Conservation (phyloP, 257 asterid genomes). For the Solanum corneliomulleri region DNA sequence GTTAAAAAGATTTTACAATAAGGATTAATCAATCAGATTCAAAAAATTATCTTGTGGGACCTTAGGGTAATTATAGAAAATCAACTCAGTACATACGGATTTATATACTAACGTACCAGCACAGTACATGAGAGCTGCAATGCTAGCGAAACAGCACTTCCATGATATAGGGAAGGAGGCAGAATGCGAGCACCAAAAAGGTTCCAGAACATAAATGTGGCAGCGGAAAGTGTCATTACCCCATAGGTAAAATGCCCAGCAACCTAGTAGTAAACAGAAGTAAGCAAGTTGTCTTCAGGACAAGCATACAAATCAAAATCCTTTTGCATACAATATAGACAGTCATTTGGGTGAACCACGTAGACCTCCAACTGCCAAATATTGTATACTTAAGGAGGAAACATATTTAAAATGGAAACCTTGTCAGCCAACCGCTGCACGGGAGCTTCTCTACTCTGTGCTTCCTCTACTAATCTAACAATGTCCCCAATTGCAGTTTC, state of each 20-base stretch:
- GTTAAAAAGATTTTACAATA: background rate
- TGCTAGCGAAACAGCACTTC: slow-evolving; percentile 84
- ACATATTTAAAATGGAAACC: slow-evolving; percentile 26
- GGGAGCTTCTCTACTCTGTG: slow-evolving; percentile 97
- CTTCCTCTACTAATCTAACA: slow-evolving; percentile 97
- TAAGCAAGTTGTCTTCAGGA: background rate
- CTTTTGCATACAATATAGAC: background rate
- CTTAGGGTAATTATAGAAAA: background rate
- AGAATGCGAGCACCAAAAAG: slow-evolving; percentile 65
- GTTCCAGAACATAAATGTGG: slow-evolving; percentile 96
- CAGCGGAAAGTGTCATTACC: slow-evolving; percentile 93
- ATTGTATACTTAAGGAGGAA: background rate
- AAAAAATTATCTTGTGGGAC: background rate
- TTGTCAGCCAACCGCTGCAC: slow-evolving; percentile 96
- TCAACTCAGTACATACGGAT: background rate
- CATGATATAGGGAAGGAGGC: slow-evolving; percentile 84
- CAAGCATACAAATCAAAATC: background rate
- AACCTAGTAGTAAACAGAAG: slow-evolving; percentile 46
- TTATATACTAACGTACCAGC: slow-evolving; percentile 47
- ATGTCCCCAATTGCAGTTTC: slow-evolving; percentile 93
- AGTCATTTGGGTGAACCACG: background rate
- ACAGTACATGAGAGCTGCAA: slow-evolving; percentile 98
- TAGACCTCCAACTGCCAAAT: background rate
- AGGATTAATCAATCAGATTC: background rate
- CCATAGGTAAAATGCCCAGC: slow-evolving; percentile 97